Conservation (phyloP, 768 basidiomycete genomes). For the Suillus americanus region DNA sequence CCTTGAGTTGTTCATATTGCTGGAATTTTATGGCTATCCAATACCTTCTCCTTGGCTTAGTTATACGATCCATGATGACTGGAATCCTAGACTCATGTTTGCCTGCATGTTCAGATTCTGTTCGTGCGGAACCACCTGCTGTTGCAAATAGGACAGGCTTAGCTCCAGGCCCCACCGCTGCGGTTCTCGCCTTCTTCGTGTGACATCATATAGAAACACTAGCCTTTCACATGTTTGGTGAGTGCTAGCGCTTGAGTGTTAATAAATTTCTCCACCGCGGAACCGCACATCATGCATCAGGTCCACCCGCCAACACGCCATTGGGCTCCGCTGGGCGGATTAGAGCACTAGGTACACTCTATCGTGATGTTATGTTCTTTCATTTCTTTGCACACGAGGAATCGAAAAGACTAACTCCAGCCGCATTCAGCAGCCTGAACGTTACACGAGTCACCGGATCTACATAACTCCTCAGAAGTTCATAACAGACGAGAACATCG, state of each 20-base stretch:
- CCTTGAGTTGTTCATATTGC: neutral
- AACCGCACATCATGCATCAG: neutral
- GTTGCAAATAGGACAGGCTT: neutral
- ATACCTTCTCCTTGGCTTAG: neutral
- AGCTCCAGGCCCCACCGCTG: neutral
- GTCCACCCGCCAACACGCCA: neutral
- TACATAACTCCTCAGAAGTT: neutral
- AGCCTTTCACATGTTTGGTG: neutral
- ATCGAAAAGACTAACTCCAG: neutral
- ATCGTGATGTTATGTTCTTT: neutral
- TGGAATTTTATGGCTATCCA: neutral
- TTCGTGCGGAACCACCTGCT: neutral
- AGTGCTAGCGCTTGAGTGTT: neutral
- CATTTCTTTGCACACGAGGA: neutral
- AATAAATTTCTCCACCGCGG: neutral
- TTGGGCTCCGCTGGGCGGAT: neutral
- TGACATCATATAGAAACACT: neutral
- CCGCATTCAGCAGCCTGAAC: neutral
- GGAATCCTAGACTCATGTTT: neutral
- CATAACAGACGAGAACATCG: neutral
- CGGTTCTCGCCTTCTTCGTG: neutral
- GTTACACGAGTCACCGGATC: neutral
- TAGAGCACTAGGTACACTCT: neutral
- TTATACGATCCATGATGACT: neutral
- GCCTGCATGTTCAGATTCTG: neutral